Base-by-base conservation (phyloP, 371 early-diverging fungal genomes). In the Mortierella sp. region DNA sequence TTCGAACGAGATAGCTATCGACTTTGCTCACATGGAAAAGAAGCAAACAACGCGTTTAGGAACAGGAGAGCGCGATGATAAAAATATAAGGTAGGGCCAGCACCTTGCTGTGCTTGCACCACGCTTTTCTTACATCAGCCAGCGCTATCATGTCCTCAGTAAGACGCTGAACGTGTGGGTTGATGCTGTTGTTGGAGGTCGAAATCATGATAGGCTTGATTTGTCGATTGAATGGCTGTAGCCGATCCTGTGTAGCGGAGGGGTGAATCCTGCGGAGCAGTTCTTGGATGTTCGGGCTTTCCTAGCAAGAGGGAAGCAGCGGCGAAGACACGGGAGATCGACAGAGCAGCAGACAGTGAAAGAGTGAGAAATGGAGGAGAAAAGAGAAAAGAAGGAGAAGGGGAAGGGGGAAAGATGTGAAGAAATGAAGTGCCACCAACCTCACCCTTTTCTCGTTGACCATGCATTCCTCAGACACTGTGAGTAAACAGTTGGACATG, bases 141-240 rank as follows among this genome's bases (percentile, higher is more conserved):
- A 69, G 38, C 9, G 30, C 27, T 27, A 47, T 24, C 76, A 76
- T 76, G 56, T 76, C 76, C 10, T 65, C 70, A 18, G 76, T 69
- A 23, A 76, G 62, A 18, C 65, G 65, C 31, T 65, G 61, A 19
- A 41, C 58, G 39, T 62, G 59, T 43, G 51, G 58, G 47, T 34
- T 54, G 24, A 45, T 23, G 42, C 18, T 45, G 41, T 18, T 43
- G 53, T 45, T 54, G 23, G 63, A 61, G 6, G 76, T 62, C 10
- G 76, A 39, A 34, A 76, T 69, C 70, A 73, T 73, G 46, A n/a
- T 34, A 30, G 7, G 48, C 18, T 12, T 12, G 13, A n/a, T 8
- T 8, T 45, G 43, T 43, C 23, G 30, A 21, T 50, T 2, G 65
- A 12, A 31, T 42, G 6, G 18, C 3, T 24, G 19, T 19, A 47